Percentiles rank a stretch among this genome's conserved stretches.
These are phyloP conservation scores for Ustilago esculenta DNA, from an alignment of 1,284 basidiomycete species.

Conservation along the genomic window DNA sequence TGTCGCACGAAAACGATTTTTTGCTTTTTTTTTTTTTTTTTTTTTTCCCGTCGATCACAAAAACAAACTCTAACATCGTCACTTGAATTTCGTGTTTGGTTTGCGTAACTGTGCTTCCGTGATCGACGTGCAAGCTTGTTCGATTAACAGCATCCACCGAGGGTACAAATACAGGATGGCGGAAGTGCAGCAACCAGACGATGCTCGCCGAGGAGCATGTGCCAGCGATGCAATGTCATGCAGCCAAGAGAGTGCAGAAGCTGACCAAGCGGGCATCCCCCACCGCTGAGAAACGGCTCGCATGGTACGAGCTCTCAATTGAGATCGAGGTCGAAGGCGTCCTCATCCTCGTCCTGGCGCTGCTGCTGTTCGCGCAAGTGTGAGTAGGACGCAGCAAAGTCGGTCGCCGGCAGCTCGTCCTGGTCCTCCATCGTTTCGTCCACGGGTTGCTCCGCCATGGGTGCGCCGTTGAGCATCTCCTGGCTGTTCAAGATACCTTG, in stretches of 20 bases:
- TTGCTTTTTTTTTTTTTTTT: too few relatives aligned
- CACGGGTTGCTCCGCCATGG: constrained; percentile 24
- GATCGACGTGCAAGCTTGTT: too few relatives aligned
- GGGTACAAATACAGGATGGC: background rate
- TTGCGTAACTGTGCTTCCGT: too few relatives aligned
- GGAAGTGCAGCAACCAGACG: background rate
- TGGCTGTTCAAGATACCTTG: constrained; percentile 56
- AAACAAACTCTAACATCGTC: too few relatives aligned
- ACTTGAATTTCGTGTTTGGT: too few relatives aligned
- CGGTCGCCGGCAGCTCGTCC: constrained; percentile 14
- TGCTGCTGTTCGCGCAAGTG: constrained; percentile 33
- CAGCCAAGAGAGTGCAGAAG: too few relatives aligned
- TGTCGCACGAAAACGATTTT: constrained; percentile 18
- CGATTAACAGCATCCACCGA: background rate
- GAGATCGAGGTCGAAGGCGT: constrained; percentile 58
- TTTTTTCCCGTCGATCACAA: too few relatives aligned
- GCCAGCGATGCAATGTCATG: too few relatives aligned
- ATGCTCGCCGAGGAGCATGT: too few relatives aligned
- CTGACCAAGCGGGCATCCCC: too few relatives aligned
- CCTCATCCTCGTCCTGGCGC: constrained; percentile 48
- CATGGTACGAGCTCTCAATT: too few relatives aligned
- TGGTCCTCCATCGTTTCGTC: constrained; percentile 20
- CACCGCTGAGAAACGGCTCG: too few relatives aligned
- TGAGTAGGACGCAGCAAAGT: constrained; percentile 32
- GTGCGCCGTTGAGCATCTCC: constrained; percentile 39